Evolutionary conservation across 257 asterid species (phyloP).

Genomic region (Solanum pennellii): DNA sequence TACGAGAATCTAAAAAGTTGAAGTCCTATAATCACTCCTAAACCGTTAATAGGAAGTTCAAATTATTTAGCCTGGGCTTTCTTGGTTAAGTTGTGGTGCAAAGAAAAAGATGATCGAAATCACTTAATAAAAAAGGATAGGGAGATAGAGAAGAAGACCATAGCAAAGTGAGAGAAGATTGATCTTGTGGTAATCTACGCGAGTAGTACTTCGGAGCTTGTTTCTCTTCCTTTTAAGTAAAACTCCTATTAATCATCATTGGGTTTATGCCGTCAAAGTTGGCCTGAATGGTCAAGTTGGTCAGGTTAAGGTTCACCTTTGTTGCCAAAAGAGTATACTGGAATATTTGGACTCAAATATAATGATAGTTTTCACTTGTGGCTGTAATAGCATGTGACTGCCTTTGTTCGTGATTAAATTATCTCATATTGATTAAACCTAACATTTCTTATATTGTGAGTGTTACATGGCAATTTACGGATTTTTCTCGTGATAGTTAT

Average conservation of each 20-base stretch:
- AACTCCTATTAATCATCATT: background rate
- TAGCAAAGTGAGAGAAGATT: background rate
- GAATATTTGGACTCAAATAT: background rate
- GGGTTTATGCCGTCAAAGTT: background rate
- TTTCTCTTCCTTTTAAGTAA: background rate
- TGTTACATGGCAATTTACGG: background rate
- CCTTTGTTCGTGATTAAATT: background rate
- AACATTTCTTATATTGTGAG: background rate
- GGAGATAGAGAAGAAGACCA: background rate
- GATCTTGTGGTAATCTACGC: background rate
- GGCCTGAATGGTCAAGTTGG: background rate
- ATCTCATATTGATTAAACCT: background rate
- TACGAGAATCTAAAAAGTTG: background rate
- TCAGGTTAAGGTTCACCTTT: background rate
- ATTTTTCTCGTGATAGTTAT: background rate
- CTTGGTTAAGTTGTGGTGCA: background rate
- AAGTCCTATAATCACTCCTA: background rate
- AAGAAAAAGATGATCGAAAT: background rate
- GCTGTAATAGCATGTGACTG: background rate
- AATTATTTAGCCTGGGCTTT: background rate
- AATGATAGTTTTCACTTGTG: background rate
- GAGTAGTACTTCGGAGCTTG: background rate
- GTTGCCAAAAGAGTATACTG: background rate
- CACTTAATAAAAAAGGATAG: background rate
- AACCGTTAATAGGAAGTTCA: background rate